Evolutionary conservation across 192 early-diverging fungal genomes (phyloP), one percentile per base, ranked within the genome.

Genomic region (Coemansia sp.): DNA sequence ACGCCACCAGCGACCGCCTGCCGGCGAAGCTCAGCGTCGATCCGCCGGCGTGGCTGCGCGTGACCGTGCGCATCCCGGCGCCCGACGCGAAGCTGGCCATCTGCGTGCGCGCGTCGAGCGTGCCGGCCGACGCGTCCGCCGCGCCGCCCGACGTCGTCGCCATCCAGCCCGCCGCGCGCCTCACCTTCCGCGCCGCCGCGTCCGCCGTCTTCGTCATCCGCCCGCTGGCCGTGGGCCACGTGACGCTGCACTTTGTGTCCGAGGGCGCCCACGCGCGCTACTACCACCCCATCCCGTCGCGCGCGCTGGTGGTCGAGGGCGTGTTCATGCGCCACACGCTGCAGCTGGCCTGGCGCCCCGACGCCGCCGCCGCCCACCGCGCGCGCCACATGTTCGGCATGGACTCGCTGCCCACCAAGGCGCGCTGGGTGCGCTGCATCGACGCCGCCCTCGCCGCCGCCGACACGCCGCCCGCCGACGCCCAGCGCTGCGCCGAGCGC

Each of bases 201-300:
- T 10, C 53, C 5, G 69, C 64, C 19, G 60, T 60, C 56, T 78
- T 78, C 39, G 56, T 78, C 54, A 68, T 78, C 33, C 64, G 64
- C 31, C 76, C 76, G 31, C 64, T 53, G 49, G 36, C 46, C 14
- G 55, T 65, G 18, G 76, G 76, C 31, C 60, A 78, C 55, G 63
- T 78, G 26, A 68, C 68, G 25, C 46, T 78, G 38, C 76, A 78
- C 41, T 78, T 78, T 49, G 29, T 74, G 18, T 39, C 62, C 13
- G 65, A 73, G 56, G 77, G 77, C 34, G 6, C 65, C 32, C 58
- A 68, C 25, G 70, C 70, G 29, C 63, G 77, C 53, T 66, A 63
- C 70, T 79, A 79, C 59, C 70, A 68, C 52, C 69, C 70, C 14
- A 79, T 79, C 36, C 79, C 79, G 25, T 63, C 67, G 38, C 56